Evolutionary conservation across 371 early-diverging fungal genomes (phyloP).

Genomic region (Actinomucor elegans): DNA sequence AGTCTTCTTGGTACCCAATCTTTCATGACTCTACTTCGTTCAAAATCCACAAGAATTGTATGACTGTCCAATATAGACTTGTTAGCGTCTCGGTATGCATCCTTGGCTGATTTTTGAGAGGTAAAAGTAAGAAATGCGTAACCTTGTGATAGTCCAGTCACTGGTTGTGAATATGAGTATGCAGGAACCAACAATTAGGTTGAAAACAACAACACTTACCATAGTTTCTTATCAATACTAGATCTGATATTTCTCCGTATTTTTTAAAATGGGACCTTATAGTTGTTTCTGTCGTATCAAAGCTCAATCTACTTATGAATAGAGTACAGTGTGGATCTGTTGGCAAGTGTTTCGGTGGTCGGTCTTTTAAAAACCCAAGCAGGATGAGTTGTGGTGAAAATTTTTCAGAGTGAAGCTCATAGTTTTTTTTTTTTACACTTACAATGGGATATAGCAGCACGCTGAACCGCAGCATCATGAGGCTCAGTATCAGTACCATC

Average conservation of each 20-base stretch:
- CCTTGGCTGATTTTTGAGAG: slow-evolving; percentile 25
- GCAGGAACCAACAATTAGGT: background rate
- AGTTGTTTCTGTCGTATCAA: slow-evolving; percentile 34
- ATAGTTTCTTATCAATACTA: slow-evolving; percentile 34
- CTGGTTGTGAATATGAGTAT: slow-evolving; percentile 21
- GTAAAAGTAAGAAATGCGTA: slow-evolving; percentile 58
- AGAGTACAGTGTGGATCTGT: slow-evolving; percentile 51
- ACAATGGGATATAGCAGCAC: slow-evolving; percentile 33
- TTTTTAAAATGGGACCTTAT: slow-evolving; percentile 31
- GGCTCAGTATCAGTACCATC: slow-evolving; percentile 51
- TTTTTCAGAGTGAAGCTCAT: slow-evolving; percentile 1
- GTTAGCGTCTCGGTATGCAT: slow-evolving; percentile 48
- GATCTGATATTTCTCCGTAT: slow-evolving; percentile 34
- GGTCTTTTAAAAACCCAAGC: slow-evolving; percentile 36
- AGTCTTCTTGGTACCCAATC: slow-evolving; percentile 62
- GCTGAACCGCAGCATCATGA: slow-evolving; percentile 54
- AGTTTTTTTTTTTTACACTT: too few relatives aligned
- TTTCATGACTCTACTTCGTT: slow-evolving; percentile 52
- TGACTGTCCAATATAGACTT: slow-evolving; percentile 39
- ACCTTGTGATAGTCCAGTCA: slow-evolving; percentile 56
- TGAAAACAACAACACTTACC: slow-evolving; percentile 24
- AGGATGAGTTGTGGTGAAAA: background rate
- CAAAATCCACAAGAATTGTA: slow-evolving; percentile 59
- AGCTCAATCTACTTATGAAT: slow-evolving; percentile 50
- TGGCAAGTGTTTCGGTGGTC: slow-evolving; percentile 29